Base-by-base conservation (phyloP, 2,329 filamentous ascomycete genomes). In the Rhexocercosporidium sp. region DNA sequence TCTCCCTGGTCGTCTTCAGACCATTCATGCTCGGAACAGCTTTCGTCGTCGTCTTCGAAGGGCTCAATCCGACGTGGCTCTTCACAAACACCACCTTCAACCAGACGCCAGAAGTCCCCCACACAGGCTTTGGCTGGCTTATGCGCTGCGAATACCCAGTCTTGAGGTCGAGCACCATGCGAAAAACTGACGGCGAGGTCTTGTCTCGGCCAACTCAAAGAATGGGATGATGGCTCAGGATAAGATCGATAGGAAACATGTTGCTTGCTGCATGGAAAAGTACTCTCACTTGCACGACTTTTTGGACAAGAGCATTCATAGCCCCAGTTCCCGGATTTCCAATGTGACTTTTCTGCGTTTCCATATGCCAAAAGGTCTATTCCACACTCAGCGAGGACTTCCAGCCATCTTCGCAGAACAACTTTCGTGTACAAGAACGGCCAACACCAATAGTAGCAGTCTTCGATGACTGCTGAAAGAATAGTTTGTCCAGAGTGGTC, bases 61-160 rank as follows among this genome's bases (percentile, higher is more conserved):
- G n/a, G n/a, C 34, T 3, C 34, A 37, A 3, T 37, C 2, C 0
- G 34, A 37, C 34, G 12, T 11, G 34, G 34, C 8, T 37, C 34
- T 2, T 53, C 49, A 31, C 1, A 4, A 8, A 5, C 3, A 8
- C 51, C 54, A 41, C 60, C 61, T 20, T 71, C 60, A 34, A 66
- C 20, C 31, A 69, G 34, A 0, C 14, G 4, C 67, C 67, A 68
- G 34, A 68, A 69, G 2, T 68, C 56, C 0, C 67, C 67, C 2
- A 44, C 41, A 47, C 16, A 67, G 12, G 47, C 4, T 57, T 69
- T 64, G 18, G 31, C 62, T 6, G 16, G 34, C 5, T 62, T 61
- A 12, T 27, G n/a, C 1, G 46, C 34, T 57, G 46, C 67, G 7
- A 71, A 57, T 4, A 51, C 6, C 69, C 69, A 68, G 47, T 71